Base-by-base conservation (phyloP, 164 flowering plant species). In the Tetrastigma voinierianum region DNA sequence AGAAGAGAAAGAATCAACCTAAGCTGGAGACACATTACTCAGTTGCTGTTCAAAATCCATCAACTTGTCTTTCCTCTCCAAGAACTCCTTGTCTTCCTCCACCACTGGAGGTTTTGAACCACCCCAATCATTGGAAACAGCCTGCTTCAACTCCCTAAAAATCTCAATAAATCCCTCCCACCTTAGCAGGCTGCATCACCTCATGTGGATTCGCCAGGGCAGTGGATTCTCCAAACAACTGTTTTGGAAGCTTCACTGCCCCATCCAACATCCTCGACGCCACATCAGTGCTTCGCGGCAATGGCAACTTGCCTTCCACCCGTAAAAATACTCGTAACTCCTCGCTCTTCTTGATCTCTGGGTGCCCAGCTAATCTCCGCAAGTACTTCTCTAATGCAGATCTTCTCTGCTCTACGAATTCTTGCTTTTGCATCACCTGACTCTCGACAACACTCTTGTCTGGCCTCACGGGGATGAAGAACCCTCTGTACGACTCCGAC, bases 371-470 rank as follows among this genome's bases (percentile, higher is more conserved):
- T 47, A 96, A 79, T 67, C 84, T 80, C 78, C 83, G 62, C 78
- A 96, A 74, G 66, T 96, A 96, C 82, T 85, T 89, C 96, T 96
- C 98, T 84, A 96, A 74, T 7, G 94, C 93, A 66, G 79, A 80
- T 46, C 97, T 74, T 55, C 99, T 82, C 76, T 89, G 98, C 87
- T 91, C 98, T 64, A 96, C 93, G 59, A 96, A 96, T 18, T 96
- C 99, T 74, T 89, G 95, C 78, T 90, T 96, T 70, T 96, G 95
- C 99, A 96, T 96, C 56, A 96, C 95, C 72, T 93, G 98, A 64
- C 97, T 83, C 86, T 96, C 99, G 66, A 96, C 93, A 20, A 96
- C 90, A 57, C 73, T 96, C 84, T 96, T 93, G 55, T 93, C 99
- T 2, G 99, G 99, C 74, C 99, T 65, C 2, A 90, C 83, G 5